Conservation (phyloP, 495 filamentous ascomycete genomes). For the Penicillium ochrochloron region DNA sequence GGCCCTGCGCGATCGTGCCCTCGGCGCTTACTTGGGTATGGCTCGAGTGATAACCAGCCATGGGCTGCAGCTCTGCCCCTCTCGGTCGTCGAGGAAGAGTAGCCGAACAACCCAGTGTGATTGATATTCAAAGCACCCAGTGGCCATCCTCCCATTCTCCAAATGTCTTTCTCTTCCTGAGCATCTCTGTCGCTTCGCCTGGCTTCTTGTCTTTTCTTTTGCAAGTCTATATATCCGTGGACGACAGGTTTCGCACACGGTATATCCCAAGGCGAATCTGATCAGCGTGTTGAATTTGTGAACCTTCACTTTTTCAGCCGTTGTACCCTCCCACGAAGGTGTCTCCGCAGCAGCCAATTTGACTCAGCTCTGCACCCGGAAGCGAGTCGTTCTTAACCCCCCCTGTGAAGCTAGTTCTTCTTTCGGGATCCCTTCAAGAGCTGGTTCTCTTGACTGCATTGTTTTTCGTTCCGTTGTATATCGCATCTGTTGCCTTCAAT, state of each 20-base stretch:
- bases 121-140: slow-evolving; percentile 43
- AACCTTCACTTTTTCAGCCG: slow-evolving; percentile 16
- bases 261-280: slow-evolving; percentile 29
- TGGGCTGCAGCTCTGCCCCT: slow-evolving; percentile 31
- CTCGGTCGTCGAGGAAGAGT: slow-evolving; percentile 11
- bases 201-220: slow-evolving; percentile 20
- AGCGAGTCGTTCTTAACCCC: slow-evolving; percentile 9
- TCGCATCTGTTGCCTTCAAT: slow-evolving; percentile 23
- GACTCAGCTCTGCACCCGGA: slow-evolving; percentile 17
- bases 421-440: slow-evolving; percentile 31
- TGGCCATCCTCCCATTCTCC: slow-evolving; percentile 23
- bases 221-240: slow-evolving; percentile 32
- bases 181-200: slow-evolving; percentile 22
- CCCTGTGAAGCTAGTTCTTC: slow-evolving; percentile 6
- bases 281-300: slow-evolving; percentile 18
- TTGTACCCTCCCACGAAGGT: slow-evolving; percentile 26
- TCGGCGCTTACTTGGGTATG: slow-evolving; percentile 41
- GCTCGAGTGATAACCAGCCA: slow-evolving; percentile 30
- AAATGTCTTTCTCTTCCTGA: slow-evolving; percentile 23
- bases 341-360: slow-evolving; percentile 22
- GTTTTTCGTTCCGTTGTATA: slow-evolving; percentile 12
- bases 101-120: slow-evolving; percentile 23
- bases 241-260: slow-evolving; percentile 42
- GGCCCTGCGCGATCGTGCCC: slow-evolving; percentile 26
- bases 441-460: slow-evolving; percentile 42